Evolutionary conservation across 1,139 yeast genomes (phyloP).

Genomic region (Blastobotrys proliferans): DNA sequence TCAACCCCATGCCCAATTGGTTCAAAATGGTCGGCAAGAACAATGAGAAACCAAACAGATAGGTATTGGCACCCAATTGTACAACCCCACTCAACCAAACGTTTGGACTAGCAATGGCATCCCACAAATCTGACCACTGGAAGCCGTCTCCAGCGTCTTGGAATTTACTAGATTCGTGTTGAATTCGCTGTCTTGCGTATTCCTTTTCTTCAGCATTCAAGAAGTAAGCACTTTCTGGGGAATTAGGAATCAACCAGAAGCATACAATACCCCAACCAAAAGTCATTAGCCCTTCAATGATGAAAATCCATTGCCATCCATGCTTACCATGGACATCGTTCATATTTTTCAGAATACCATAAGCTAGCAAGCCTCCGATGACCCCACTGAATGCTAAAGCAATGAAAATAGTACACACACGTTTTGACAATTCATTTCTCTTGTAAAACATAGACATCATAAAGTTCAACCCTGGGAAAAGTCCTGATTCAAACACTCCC

Average conservation of each 20-base stretch:
- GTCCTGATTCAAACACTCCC: constrained; percentile 57
- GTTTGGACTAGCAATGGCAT: background rate
- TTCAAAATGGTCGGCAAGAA: constrained; percentile 35
- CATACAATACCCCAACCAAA: constrained; percentile 46
- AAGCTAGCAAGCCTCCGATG: constrained; percentile 51
- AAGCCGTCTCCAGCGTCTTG: constrained; percentile 31
- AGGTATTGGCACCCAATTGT: constrained; percentile 20
- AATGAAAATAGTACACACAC: constrained; percentile 11
- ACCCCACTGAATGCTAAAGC: constrained; percentile 13
- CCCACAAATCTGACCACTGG: constrained; percentile 7
- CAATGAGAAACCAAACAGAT: constrained; percentile 26
- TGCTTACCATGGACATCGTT: constrained; percentile 51
- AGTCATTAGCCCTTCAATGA: constrained; percentile 61
- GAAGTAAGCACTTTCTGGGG: constrained; percentile 46
- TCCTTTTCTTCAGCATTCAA: constrained; percentile 42
- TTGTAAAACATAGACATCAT: constrained; percentile 28
- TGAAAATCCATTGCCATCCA: constrained; percentile 80
- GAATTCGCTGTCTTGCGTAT: constrained; percentile 45
- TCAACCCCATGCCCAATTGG: constrained; percentile 33
- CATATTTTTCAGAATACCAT: constrained; percentile 35
- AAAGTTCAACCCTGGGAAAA: constrained; percentile 47
- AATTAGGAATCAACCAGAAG: constrained; percentile 49
- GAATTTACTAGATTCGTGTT: constrained; percentile 4
- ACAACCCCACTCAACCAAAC: constrained; percentile 28
- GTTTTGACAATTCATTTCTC: constrained; percentile 27